Base-by-base conservation (phyloP, 2,329 filamentous ascomycete genomes). In the Fusarium duplospermum region DNA sequence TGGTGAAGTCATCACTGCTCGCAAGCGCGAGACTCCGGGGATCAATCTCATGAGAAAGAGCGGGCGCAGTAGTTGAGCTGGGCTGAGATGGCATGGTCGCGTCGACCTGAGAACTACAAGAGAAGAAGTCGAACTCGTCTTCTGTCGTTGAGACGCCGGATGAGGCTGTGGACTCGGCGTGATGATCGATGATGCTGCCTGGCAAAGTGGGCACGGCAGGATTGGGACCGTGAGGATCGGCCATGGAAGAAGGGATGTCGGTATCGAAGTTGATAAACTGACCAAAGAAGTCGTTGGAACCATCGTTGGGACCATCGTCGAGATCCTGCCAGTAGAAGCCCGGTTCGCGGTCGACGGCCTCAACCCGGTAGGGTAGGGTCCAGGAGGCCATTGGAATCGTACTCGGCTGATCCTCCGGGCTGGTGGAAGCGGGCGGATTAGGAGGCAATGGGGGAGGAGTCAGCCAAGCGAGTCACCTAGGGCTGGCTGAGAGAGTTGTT, bases 231-330 rank as follows among this genome's bases (percentile, higher is more conserved):
- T 76, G 73, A 47, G 77, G 69, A 63, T 68, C 72, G 27, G 71
- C 68, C 69, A 73, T 76, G 40, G 76, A 69, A 10, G 76, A 66
- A 24, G 69, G 62, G n/a, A 75, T 74, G 58, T 78, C 78, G 64
- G 67, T 76, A 38, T 82, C 82, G 65, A 83, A 81, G 78, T 83
- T 78, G 72, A 83, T 76, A 66, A 82, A 84, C 73, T 83, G 80
- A 20, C 80, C 79, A 64, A 83, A 83, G 59, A 83, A 77, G 72
- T 84, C 82, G 73, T 71, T 78, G 31, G 78, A 72, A 47, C 74
- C 75, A 57, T 82, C 80, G 35, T 76, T 79, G 24, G 74, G 73
- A 18, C 75, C 73, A 36, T 78, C 77, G 45, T 83, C 81, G 33
- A 78, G 54, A 54, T 82, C 81, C 62, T 80, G 80, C 80, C 81